Evolutionary conservation across 2,329 filamentous ascomycete genomes (phyloP).

Genomic region (Madurella fahalii): DNA sequence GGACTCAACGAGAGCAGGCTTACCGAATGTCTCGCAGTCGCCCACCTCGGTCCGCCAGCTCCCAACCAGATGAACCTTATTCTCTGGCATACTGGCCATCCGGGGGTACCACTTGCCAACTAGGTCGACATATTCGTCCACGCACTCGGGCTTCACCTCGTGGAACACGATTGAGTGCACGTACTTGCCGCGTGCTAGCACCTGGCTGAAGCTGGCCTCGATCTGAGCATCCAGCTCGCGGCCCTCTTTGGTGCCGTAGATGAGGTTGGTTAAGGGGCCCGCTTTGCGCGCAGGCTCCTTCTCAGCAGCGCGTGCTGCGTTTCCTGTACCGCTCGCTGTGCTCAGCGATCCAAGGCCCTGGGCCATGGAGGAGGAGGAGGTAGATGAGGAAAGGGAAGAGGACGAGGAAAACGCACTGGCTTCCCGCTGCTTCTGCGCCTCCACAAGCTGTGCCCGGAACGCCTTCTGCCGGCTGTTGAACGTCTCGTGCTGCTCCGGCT

Average conservation of each 20-base stretch:
- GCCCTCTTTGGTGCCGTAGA: constrained; percentile 95
- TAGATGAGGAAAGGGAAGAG: constrained; percentile 22
- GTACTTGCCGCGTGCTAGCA: constrained; percentile 93
- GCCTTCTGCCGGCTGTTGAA: constrained; percentile 82
- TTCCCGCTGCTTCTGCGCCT: constrained; percentile 76
- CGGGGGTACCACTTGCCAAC: constrained; percentile 89
- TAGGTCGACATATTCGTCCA: constrained; percentile 88
- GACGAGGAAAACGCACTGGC: constrained; percentile 64
- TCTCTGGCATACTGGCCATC: constrained; percentile 78
- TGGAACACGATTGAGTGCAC: constrained; percentile 98
- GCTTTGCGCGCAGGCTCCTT: constrained; percentile 61
- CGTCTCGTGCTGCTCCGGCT: constrained; percentile 62
- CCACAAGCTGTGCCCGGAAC: constrained; percentile 77
- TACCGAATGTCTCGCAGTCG: constrained; percentile 95
- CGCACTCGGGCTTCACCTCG: constrained; percentile 89
- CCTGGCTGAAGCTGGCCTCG: constrained; percentile 91
- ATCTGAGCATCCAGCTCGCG: constrained; percentile 93
- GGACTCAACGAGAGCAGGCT: constrained; percentile 27
- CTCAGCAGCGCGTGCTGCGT: constrained; percentile 54
- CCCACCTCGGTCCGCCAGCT: constrained; percentile 98
- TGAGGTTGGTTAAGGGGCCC: constrained; percentile 75
- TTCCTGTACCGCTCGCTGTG: constrained; percentile 47
- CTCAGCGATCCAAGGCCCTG: constrained; percentile 59
- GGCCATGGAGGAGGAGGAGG: constrained; percentile 37
- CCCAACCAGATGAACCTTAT: constrained; percentile 92